Evolutionary conservation across 2,329 filamentous ascomycete species (phyloP), one percentile per base, ranked within the genome.

Genomic region (Ceratocystis variospora): DNA sequence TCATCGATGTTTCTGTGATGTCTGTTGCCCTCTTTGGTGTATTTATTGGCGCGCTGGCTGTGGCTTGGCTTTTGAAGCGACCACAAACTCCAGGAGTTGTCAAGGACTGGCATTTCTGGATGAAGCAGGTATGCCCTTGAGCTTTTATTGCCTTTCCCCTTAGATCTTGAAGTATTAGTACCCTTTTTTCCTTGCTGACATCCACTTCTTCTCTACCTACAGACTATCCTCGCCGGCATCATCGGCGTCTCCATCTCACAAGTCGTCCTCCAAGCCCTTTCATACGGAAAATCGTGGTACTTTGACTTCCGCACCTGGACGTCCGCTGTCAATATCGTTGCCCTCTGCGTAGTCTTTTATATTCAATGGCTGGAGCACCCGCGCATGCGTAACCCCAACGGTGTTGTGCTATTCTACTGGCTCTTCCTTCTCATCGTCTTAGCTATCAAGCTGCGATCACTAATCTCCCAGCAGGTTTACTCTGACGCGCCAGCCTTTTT

Each of bases 21-120:
- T 77, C 81, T 1, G 89, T 96, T 33, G 89, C 90, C 7, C 81
- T 80, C 15, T 95, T 87, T 77, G 92, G 93, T 17, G 79, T 96
- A 28, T 66, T 96, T 28, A 81, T 87, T 69, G 94, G 94, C 67
- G 81, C 85, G 6, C 80, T 86, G 59, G 90, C 93, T 37, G 77
- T 96, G 53, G 93, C 87, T 84, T 89, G 89, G 79, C 79, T 97
- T 64, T 75, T 91, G 66, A 84, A 81, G 71, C 88, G 84, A 76
- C 87, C 85, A 72, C 81, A 83, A 64, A 79, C 86, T 46, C 73
- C 84, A 64, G 82, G 83, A 0, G 83, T 93, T 19, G 79, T 83
- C 70, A 95, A 90, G 80, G 88, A 95, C 75, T 90, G 88, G 86
- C 90, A 94, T 74, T 97, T 97, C 75, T 96, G 90, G 80, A 79